phyloP scores from a whole-genome alignment of 2,329 filamentous ascomycete species.

The Stachybotrys chlorohalonatus region DNA sequence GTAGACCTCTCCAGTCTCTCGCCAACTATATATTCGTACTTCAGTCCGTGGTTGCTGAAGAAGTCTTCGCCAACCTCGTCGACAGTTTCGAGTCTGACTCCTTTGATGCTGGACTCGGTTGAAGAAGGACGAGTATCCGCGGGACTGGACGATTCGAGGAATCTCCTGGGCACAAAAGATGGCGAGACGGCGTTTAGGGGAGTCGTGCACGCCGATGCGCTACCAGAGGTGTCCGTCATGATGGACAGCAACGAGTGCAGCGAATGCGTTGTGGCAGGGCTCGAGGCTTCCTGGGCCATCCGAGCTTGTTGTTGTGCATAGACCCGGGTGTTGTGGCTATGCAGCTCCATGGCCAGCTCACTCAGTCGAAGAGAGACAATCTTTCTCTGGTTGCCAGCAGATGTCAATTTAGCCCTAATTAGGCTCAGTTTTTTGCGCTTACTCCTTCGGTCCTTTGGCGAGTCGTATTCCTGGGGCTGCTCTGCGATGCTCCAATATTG shows the following conservation, averaged over 20 bases:
- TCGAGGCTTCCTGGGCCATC: conserved; percentile 5
- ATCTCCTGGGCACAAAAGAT: conserved; percentile 22
- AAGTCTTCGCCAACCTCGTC: conserved; percentile 13
- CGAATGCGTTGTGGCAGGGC: conserved; percentile 4
- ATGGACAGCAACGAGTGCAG: conserved; percentile 6
- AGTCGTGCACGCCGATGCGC: conserved; percentile 9
- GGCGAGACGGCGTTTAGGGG: conserved; percentile 17
- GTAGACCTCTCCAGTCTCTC: not conserved
- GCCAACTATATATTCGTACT: not conserved
- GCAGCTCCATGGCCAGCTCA: conserved; percentile 40
- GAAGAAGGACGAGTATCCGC: conserved; percentile 2
- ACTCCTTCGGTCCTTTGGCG: conserved; percentile 17
- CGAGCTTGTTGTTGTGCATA: conserved; percentile 17
- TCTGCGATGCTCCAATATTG: conserved; percentile 28
- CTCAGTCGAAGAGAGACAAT: conserved; percentile 34
- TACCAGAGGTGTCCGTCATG: conserved; percentile 4
- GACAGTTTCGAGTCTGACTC: conserved; percentile 13
- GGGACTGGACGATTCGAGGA: conserved; percentile 3
- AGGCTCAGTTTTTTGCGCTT: conserved; percentile 31
- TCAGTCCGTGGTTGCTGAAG: conserved; percentile 2
- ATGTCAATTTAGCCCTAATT: conserved; percentile 32
- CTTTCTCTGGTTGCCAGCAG: conserved; percentile 36
- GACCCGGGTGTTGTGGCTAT: conserved; percentile 30
- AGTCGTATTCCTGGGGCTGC: conserved; percentile 12
- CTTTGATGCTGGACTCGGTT: not conserved